Conservation (phyloP, 306 rosid species). For the Cyclanthera cordifolia region DNA sequence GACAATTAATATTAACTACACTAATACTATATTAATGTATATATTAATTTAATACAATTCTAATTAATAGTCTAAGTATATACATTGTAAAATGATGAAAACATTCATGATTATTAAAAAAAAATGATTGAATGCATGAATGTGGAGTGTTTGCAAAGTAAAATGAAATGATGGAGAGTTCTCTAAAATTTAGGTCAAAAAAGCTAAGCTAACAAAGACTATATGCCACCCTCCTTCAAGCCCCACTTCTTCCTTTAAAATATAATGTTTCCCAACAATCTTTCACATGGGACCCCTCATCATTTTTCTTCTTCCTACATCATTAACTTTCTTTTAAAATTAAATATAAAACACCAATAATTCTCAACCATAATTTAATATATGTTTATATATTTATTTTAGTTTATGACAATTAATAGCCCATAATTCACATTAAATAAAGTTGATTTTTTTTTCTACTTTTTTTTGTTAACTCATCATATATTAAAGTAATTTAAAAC, state of each 20-base stretch:
- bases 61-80: too few relatives aligned
- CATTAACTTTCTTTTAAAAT: too few relatives aligned
- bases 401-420: not conserved
- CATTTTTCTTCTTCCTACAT: not conserved
- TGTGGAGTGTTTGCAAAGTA: not conserved
- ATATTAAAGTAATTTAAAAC: too few relatives aligned
- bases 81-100: too few relatives aligned
- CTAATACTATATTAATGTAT: too few relatives aligned
- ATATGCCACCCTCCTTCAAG: not conserved
- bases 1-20: too few relatives aligned
- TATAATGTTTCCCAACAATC: slow-evolving; percentile 7
- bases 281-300: slow-evolving; percentile 6
- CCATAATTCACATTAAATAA: not conserved
- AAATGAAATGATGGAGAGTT: not conserved
- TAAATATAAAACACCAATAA: not conserved
- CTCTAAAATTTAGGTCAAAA: not conserved
- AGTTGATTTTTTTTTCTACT: too few relatives aligned
- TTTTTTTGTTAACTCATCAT: too few relatives aligned
- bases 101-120: too few relatives aligned
- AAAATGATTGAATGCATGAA: not conserved
- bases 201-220: not conserved
- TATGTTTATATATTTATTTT: too few relatives aligned
- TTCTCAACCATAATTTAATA: not conserved
- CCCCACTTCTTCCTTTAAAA: slow-evolving; percentile 4
- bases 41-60: too few relatives aligned